Base-by-base conservation (phyloP, 495 filamentous ascomycete species). In the Bacidia rubella region DNA sequence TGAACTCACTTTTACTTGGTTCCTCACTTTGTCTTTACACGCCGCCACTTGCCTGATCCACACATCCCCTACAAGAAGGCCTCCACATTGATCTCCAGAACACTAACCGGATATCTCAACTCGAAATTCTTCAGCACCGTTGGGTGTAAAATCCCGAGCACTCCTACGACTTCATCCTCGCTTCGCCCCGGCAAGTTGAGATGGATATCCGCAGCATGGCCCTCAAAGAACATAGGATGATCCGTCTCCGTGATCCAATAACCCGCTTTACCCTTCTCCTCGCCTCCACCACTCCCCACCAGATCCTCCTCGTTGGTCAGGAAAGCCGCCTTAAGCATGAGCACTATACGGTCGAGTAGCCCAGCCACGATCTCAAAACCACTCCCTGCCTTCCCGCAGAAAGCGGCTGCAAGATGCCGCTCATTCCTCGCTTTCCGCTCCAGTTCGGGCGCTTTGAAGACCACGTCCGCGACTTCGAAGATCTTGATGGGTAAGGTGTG, bases 311-410 rank as follows among this genome's bases (percentile, higher is more conserved):
- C 85, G 52, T 75, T 71, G 3, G 78, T 83, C 43, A 89, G 69
- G 70, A 94, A 94, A 35, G 81, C 78, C 22, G 76, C 81, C 59
- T 85, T 85, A 45, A 99, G 74, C 93, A 99, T 97, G 40, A 83
- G 70, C 78, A 99, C 83, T 52, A 96, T 70, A 15, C 92, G 81
- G 63, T 97, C 92, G 24, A 99, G 66, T 56, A 99, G 72, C 47
- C 92, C 93, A 71, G 97, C 93, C 4, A 99, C 88, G 47, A 93
- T 70, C 67, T 99, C 93, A 68, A 99, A 99, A 17, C 92, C 92
- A 57, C 82, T 86, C 15, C 41, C 20, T n/a, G 77, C 85, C 77
- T 93, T 95, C 56, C 89, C 90, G 64, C 87, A 92, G 74, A 82
- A 95, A 0, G 89, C 89, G n/a, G 88, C 92, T 17, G 87, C 89